Percentiles rank a stretch among this genome's conserved stretches.
These are phyloP conservation scores for Suhomyces bolitotheri DNA, from an alignment of 1,139 yeast genomes.

Conservation along the genomic window DNA sequence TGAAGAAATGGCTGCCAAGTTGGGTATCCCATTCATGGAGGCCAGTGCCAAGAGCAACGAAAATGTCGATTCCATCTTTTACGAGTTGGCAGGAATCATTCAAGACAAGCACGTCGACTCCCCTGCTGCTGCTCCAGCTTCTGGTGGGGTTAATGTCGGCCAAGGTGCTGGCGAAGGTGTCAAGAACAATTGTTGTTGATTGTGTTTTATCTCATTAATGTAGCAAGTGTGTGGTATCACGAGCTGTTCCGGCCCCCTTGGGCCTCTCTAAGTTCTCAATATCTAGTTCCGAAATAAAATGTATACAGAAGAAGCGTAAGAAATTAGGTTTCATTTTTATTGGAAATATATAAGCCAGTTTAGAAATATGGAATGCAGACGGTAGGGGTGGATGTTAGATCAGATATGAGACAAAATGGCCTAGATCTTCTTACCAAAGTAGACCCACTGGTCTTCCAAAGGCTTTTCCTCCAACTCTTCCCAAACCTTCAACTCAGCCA, in stretches of 20 bases:
- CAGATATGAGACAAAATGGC: too few species aligned
- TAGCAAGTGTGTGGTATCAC: too few species aligned
- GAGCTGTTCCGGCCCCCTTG: too few species aligned
- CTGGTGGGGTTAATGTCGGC: constrained; percentile 50
- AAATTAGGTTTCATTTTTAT: too few species aligned
- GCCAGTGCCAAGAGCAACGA: constrained; percentile 93
- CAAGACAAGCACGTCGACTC: constrained; percentile 69
- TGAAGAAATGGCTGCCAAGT: constrained; percentile 79
- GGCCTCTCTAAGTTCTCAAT: too few species aligned
- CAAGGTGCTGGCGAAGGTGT: constrained; percentile 32
- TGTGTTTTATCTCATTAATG: background rate
- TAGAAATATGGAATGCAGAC: too few species aligned
- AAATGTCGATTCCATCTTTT: constrained; percentile 89
- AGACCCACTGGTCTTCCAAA: constrained; percentile 72
- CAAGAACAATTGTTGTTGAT: constrained; percentile 44
- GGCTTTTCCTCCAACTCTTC: constrained; percentile 68
- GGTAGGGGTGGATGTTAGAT: too few species aligned
- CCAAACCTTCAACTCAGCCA: constrained; percentile 70
- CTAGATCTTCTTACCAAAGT: constrained; percentile 60
- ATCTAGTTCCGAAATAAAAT: too few species aligned
- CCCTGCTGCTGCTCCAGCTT: constrained; percentile 21
- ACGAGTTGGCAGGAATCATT: constrained; percentile 84
- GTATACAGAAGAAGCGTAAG: too few species aligned
- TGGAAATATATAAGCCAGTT: too few species aligned
- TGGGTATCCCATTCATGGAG: constrained; percentile 89